phyloP scores from a whole-genome alignment of 352 stramenopile genomes.

The Plasmopara muralis region DNA sequence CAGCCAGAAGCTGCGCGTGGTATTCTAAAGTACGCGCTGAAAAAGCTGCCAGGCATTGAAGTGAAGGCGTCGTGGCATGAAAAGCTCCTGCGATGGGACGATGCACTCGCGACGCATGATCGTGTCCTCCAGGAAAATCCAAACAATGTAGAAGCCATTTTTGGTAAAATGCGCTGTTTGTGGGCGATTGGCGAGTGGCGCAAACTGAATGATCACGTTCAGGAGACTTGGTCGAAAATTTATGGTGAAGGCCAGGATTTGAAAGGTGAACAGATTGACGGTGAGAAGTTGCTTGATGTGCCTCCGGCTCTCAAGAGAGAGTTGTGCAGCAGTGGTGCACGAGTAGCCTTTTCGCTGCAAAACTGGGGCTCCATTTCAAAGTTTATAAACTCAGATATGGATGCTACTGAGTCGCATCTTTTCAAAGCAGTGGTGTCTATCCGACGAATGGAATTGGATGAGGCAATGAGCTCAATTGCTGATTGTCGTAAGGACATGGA shows the following conservation, averaged over 20 bases:
- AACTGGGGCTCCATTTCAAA: constrained; percentile 82
- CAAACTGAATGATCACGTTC: constrained; percentile 91
- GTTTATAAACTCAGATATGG: constrained; percentile 86
- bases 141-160: constrained; percentile 92
- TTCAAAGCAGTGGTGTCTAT: constrained; percentile 92
- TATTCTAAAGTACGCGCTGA: constrained; percentile 92
- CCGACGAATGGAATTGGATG: constrained; percentile 90
- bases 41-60: constrained; percentile 67
- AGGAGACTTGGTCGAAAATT: constrained; percentile 82
- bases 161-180: constrained; percentile 99
- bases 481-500: constrained; percentile 94
- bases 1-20: constrained; percentile 97
- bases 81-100: constrained; percentile 97
- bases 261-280: constrained; percentile 33
- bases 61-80: constrained; percentile 97
- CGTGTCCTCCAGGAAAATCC: constrained; percentile 54
- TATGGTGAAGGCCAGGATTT: constrained; percentile 51
- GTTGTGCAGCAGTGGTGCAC: constrained; percentile 72
- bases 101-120: constrained; percentile 94
- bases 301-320: constrained; percentile 80
- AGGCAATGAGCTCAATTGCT: constrained; percentile 90
- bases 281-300: constrained; percentile 62
- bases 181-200: constrained; percentile 96
- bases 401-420: constrained; percentile 75
- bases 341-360: constrained; percentile 76